Conservation (phyloP, 805 yeast species). For the Schizosaccharomyces cryophilus region DNA sequence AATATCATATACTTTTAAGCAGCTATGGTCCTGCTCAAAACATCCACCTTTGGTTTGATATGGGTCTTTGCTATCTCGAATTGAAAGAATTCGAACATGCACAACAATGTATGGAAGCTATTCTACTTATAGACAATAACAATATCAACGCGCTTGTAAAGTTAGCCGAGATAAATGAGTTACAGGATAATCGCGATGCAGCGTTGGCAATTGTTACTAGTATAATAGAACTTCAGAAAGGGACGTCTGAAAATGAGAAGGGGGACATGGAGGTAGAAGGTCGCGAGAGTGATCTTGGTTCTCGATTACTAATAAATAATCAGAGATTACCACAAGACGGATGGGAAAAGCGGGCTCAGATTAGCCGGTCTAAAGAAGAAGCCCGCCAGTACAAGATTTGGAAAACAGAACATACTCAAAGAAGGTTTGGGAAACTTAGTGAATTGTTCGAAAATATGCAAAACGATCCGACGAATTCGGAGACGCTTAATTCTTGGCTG, state of each 20-base stretch:
- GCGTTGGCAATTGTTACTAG: conserved; percentile 13
- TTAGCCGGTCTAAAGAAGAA: neutral
- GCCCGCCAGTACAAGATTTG: neutral
- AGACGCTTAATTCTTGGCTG: conserved; percentile 59
- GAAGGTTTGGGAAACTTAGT: conserved; percentile 4
- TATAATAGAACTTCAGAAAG: conserved; percentile 9
- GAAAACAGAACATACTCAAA: neutral
- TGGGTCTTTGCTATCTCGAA: neutral
- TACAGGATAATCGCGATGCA: conserved; percentile 12
- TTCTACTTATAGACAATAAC: conserved; percentile 11
- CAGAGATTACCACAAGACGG: neutral
- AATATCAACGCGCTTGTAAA: conserved; percentile 53
- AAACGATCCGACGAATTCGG: conserved; percentile 9
- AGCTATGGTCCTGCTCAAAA: conserved; percentile 19
- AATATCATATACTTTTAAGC: conserved; percentile 34
- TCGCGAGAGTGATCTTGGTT: neutral
- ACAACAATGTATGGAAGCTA: conserved; percentile 10
- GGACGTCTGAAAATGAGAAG: neutral
- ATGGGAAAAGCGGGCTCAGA: neutral
- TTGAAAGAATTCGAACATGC: conserved; percentile 12
- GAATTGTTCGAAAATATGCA: conserved; percentile 6
- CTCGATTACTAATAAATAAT: neutral
- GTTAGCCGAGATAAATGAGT: conserved; percentile 55
- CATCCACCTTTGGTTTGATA: neutral
- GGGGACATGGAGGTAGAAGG: neutral